A percentile compares a stretch with the other conserved stretches of the same genome.
Conservation (phyloP, 805 yeast species). For the Helenozyma rhizophorensis region DNA sequence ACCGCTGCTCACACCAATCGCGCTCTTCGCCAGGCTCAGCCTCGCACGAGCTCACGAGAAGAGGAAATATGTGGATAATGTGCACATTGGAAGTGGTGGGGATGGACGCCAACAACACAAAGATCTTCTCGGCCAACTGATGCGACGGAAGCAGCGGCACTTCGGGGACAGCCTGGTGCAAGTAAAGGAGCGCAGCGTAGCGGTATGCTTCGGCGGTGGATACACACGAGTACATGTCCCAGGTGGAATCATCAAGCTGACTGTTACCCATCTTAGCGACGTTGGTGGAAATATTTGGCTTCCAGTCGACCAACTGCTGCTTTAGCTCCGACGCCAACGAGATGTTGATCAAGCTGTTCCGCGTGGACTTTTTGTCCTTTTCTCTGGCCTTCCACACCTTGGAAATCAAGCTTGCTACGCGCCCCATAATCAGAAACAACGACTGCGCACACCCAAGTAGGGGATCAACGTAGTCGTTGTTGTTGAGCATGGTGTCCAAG, state of each 20-base stretch:
- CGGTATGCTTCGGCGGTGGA: constrained; percentile 71
- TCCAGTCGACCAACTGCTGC: constrained; percentile 53
- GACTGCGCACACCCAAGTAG: constrained; percentile 64
- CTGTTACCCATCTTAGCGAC: constrained; percentile 31
- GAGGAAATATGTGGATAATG: constrained; percentile 61
- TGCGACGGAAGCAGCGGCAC: constrained; percentile 53
- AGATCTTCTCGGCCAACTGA: constrained; percentile 54
- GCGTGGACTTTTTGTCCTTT: constrained; percentile 7
- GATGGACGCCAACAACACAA: constrained; percentile 57
- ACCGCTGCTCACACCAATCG: constrained; percentile 55
- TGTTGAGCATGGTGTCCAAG: constrained; percentile 32
- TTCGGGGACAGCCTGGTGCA: constrained; percentile 71
- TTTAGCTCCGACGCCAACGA: constrained; percentile 54
- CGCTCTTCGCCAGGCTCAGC: constrained; percentile 55
- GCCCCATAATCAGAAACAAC: constrained; percentile 59
- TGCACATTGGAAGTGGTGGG: constrained; percentile 55
- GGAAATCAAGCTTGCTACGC: constrained; percentile 53
- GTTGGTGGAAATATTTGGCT: constrained; percentile 41
- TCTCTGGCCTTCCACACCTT: constrained; percentile 39
- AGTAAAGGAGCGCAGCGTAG: constrained; percentile 52
- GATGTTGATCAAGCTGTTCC: constrained; percentile 44
- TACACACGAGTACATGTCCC: constrained; percentile 57
- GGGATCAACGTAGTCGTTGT: constrained; percentile 52
- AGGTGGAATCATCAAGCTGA: constrained; percentile 26
- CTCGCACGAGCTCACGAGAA: constrained; percentile 63